These are phyloP conservation scores for Lanmaoa rubissima DNA, from an alignment of 768 basidiomycete species.

Conservation along the genomic window DNA sequence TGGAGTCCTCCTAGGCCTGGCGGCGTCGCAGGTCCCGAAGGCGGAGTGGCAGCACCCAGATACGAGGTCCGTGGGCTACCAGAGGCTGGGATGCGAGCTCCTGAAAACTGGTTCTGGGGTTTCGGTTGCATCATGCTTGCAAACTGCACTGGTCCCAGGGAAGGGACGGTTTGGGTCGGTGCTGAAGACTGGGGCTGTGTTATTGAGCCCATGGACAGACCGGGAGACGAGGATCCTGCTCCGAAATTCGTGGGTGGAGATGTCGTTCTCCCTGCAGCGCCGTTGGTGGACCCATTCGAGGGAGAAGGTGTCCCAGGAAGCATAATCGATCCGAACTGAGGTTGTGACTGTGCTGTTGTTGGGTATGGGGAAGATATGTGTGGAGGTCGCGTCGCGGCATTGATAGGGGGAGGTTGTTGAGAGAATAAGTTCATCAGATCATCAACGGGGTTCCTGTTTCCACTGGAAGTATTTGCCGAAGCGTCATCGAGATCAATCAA, in stretches of 20 bases:
- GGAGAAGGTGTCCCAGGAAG: slow-evolving; percentile 40
- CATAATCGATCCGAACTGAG: slow-evolving; percentile 41
- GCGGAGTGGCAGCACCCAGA: slow-evolving; percentile 7
- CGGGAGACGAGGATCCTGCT: not conserved
- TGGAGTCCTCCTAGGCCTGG: slow-evolving; percentile 4
- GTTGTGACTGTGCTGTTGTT: slow-evolving; percentile 16
- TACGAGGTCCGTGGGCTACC: slow-evolving; percentile 8
- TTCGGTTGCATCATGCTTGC: slow-evolving; percentile 17
- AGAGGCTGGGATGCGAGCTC: not conserved
- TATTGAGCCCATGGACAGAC: slow-evolving; percentile 2
- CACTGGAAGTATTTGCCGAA: slow-evolving; percentile 12
- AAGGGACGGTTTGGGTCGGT: not conserved
- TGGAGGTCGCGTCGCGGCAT: slow-evolving; percentile 29
- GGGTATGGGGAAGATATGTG: slow-evolving; percentile 17
- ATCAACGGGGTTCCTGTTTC: slow-evolving; percentile 35
- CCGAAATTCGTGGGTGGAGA: slow-evolving; percentile 15
- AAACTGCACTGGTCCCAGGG: slow-evolving; percentile 10
- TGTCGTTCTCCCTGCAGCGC: slow-evolving; percentile 7
- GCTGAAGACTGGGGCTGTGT: slow-evolving; percentile 3
- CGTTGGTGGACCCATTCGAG: slow-evolving; percentile 18
- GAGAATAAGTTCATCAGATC: slow-evolving; percentile 67
- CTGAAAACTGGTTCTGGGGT: slow-evolving; percentile 10
- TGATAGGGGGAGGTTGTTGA: slow-evolving; percentile 22
- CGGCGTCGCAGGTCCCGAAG: slow-evolving; percentile 15
- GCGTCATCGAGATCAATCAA: slow-evolving; percentile 80